These are phyloP conservation scores for Aspergillus calidoustus DNA, from an alignment of 2,329 filamentous ascomycete species.

Conservation along the genomic window DNA sequence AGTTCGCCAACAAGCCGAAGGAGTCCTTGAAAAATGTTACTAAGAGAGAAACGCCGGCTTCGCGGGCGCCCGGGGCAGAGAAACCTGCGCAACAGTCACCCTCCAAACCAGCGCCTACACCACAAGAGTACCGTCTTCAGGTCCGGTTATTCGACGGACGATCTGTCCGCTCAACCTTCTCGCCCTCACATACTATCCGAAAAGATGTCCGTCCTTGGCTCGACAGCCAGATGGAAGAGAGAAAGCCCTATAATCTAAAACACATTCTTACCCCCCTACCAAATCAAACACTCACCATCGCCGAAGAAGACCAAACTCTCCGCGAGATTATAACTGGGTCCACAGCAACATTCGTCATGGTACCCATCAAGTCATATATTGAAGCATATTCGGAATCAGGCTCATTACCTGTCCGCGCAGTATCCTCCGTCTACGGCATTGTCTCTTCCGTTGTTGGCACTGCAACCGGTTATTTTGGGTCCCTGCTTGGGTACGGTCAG, in stretches of 20 bases:
- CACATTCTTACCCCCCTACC: conserved; percentile 79
- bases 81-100: conserved; percentile 17
- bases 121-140: conserved; percentile 65
- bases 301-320: conserved; percentile 73
- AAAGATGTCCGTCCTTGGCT: conserved; percentile 77
- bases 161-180: conserved; percentile 74
- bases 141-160: conserved; percentile 84
- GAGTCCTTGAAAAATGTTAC: conserved; percentile 33
- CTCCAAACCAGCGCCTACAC: conserved; percentile 18
- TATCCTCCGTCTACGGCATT: conserved; percentile 47
- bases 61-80: conserved; percentile 19
- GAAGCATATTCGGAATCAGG: conserved; percentile 59
- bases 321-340: conserved; percentile 74
- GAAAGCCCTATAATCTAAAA: conserved; percentile 78
- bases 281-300: conserved; percentile 72
- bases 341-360: conserved; percentile 79
- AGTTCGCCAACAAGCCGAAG: background rate
- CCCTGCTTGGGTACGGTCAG: conserved; percentile 48
- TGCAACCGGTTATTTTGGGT: conserved; percentile 49
- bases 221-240: conserved; percentile 64
- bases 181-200: conserved; percentile 64
- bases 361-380: conserved; percentile 68
- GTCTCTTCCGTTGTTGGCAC: conserved; percentile 49
- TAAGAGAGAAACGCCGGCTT: conserved; percentile 15
- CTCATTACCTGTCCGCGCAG: conserved; percentile 46